Percentiles rank a stretch among this genome's conserved stretches.
Evolutionary conservation across 202 grass and related monocot genomes (phyloP).

Genomic region (Musa balbisiana): DNA sequence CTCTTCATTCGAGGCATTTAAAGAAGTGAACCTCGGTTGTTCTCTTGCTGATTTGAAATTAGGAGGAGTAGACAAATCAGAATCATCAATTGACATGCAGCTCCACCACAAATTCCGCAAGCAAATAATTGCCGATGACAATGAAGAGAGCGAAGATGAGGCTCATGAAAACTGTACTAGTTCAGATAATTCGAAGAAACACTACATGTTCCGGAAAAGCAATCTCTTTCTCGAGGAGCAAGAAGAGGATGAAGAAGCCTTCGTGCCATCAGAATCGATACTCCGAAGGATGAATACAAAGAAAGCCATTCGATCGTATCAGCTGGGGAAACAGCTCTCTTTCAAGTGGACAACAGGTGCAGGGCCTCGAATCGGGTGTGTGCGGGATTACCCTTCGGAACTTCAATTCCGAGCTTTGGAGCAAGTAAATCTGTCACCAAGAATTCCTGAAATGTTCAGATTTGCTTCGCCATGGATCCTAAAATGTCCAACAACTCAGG

Average conservation of each 20-base stretch:
- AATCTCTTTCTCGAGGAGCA: slow-evolving; percentile 26
- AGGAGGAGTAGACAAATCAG: neutral
- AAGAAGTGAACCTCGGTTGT: too few species aligned
- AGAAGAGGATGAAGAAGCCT: slow-evolving; percentile 31
- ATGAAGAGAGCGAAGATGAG: slow-evolving; percentile 6
- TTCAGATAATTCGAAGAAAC: neutral
- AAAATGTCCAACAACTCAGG: neutral
- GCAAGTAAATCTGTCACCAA: slow-evolving; percentile 73
- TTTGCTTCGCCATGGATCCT: slow-evolving; percentile 17
- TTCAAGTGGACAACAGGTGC: slow-evolving; percentile 76
- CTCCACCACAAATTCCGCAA: neutral
- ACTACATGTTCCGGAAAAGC: slow-evolving; percentile 9
- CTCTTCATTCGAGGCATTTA: neutral
- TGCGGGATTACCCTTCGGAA: slow-evolving; percentile 81
- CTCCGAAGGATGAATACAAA: slow-evolving; percentile 72
- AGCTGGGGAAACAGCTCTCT: slow-evolving; percentile 75
- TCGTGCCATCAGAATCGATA: slow-evolving; percentile 60
- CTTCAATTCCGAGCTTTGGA: slow-evolving; percentile 62
- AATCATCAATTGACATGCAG: neutral
- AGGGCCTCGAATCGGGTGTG: slow-evolving; percentile 74
- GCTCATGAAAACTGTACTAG: too few species aligned
- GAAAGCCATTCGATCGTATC: slow-evolving; percentile 59
- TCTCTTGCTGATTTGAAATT: neutral
- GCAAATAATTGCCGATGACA: too few species aligned
- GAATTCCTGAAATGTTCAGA: slow-evolving; percentile 25